Base-by-base conservation (phyloP, 192 early-diverging fungal genomes). In the Powellomyces hirtus region DNA sequence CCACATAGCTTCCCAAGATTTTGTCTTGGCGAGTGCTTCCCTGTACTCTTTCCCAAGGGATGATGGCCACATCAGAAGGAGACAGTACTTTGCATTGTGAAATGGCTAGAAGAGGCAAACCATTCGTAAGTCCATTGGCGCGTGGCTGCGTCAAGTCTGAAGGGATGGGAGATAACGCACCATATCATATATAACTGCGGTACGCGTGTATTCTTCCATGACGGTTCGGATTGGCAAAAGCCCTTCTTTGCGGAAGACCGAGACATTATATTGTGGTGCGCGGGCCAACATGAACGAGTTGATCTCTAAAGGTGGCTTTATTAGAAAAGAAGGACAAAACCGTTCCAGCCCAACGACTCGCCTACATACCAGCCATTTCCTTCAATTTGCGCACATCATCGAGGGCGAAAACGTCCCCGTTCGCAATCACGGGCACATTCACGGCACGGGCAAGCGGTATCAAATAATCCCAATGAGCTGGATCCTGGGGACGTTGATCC, bases 401-500 rank as follows among this genome's bases (percentile, higher is more conserved):
- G 24, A 79, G 78, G 65, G 96, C 97, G 30, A 95, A 77, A 40
- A 99, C 93, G 64, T 99, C 97, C 16, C 97, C 97, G 64, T 99
- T 99, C 59, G 95, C 95, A 81, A 98, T 82, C 14, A 99, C 94
- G 0, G 97, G 97, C 0, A 99, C 91, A 5, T 68, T 81, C 11
- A 94, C 84, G 5, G 89, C 91, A 22, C 90, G 86, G 65, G 74
- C 75, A 13, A 98, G 91, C 10, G 76, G 72, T 56, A 80, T 81
- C 70, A 99, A 96, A 71, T 96, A 88, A 38, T 89, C 85, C 97
- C 96, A 98, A 76, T 99, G 93, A 4, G 95, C 95, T 8, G 97
- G 79, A 3, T 93, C 96, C 1, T 94, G 94, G 16, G 95, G 96
- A 75, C 95, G 96, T 78, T 97, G 93, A 70, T 99, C 94, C 37